Percentiles rank a stretch among this genome's conserved stretches.
These are phyloP conservation scores for Pisolithus thermaeus DNA, from an alignment of 1,284 basidiomycete species.

Conservation along the genomic window DNA sequence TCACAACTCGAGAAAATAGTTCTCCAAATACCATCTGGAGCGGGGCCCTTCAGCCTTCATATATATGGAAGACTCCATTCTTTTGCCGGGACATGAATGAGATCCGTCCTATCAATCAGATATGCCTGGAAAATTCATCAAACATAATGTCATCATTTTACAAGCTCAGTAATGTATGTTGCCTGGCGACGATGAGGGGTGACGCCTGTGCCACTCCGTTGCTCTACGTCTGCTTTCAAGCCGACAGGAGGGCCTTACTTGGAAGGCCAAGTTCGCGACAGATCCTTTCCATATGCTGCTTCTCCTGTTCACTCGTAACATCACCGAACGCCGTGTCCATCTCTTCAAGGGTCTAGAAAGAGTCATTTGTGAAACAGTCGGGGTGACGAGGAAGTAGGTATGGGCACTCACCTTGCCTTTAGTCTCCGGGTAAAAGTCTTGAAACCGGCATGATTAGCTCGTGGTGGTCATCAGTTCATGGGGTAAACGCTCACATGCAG, in stretches of 20 bases:
- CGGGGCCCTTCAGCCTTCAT: too few relatives aligned
- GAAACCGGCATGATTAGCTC: neutral
- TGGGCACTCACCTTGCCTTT: conserved; percentile 25
- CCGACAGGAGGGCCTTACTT: conserved; percentile 16
- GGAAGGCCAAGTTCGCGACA: conserved; percentile 27
- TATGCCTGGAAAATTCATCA: too few relatives aligned
- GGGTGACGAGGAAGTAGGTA: neutral
- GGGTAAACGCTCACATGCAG: conserved; percentile 20
- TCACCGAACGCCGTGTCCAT: conserved; percentile 31
- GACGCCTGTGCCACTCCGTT: neutral
- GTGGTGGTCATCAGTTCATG: neutral
- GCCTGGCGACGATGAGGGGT: too few relatives aligned
- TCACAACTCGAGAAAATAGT: too few relatives aligned
- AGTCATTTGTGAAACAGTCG: neutral
- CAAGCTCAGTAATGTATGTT: too few relatives aligned
- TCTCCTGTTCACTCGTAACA: conserved; percentile 21
- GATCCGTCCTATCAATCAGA: too few relatives aligned
- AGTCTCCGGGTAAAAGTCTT: conserved; percentile 28
- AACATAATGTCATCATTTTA: too few relatives aligned
- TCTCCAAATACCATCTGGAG: too few relatives aligned
- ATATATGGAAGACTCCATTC: too few relatives aligned
- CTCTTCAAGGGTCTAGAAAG: conserved; percentile 26
- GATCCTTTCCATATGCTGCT: conserved; percentile 25
- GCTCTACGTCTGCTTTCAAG: conserved; percentile 4
- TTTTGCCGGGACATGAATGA: too few relatives aligned